phyloP scores from a whole-genome alignment of 2,329 filamentous ascomycete genomes.

The Fusarium transvaalense region DNA sequence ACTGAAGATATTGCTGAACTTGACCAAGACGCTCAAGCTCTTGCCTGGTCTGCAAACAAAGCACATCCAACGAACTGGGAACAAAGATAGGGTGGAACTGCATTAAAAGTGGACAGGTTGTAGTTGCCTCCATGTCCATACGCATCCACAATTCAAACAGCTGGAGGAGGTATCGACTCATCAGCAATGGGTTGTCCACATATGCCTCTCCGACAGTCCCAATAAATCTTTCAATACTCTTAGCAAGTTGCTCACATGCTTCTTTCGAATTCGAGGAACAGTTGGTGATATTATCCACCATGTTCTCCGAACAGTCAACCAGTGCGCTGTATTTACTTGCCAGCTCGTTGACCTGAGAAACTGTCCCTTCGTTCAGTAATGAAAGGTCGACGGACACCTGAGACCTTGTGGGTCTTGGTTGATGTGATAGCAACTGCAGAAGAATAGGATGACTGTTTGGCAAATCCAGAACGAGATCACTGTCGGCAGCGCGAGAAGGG shows the following conservation, averaged over 20 bases:
- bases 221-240: neutral
- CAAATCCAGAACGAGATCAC: constrained; percentile 54
- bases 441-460: constrained; percentile 53
- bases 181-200: constrained; percentile 12
- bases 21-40: constrained; percentile 64
- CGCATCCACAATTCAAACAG: constrained; percentile 69
- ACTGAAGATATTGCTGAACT: constrained; percentile 37
- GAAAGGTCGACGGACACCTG: accelerated
- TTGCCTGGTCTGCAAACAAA: constrained; percentile 60
- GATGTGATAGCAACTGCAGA: constrained; percentile 18
- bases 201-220: too few relatives aligned
- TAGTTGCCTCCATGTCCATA: constrained; percentile 64
- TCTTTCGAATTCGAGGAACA: neutral
- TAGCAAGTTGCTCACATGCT: neutral
- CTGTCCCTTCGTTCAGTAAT: neutral
- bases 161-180: constrained; percentile 58
- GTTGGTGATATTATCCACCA: too few relatives aligned
- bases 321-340: neutral
- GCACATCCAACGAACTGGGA: constrained; percentile 63
- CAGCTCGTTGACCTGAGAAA: neutral
- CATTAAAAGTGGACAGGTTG: constrained; percentile 60
- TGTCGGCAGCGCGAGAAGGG: constrained; percentile 51
- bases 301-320: accelerated
- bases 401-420: constrained; percentile 39
- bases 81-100: constrained; percentile 66